Base-by-base conservation (phyloP, 1,284 basidiomycete species). In the Anthracocystis walkeri region DNA sequence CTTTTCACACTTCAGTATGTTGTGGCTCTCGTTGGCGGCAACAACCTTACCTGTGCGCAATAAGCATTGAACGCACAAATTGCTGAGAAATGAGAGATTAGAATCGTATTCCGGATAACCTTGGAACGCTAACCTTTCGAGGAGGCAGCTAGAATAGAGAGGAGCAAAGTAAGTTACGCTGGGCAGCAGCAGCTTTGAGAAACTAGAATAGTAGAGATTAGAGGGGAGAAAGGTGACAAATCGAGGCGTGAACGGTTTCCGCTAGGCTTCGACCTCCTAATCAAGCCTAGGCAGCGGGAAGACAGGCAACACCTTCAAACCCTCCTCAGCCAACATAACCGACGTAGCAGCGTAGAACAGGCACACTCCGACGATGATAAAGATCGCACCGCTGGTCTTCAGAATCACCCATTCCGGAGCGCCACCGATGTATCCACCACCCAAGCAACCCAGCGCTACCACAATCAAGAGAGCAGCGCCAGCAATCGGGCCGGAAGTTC, bases 271-370 rank as follows among this genome's bases (percentile, higher is more conserved):
- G 42, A 45, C n/a, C 27, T 11, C 40, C 58, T 65, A 77, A 11
- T 78, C 75, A 40, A 68, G 12, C 25, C 75, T 55, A 45, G 75
- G 72, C n/a, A 78, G 65, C 25, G 73, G 75, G 61, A 75, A 71
- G 46, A 78, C 75, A 35, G 72, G 75, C 16, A 79, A 42, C 11
- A 80, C n/a, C 52, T 66, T 66, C 35, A 60, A 40, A 7, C 74
- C 74, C 46, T 80, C 78, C 49, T 80, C 78, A 4, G 66, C 62
- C 27, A 79, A 53, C 65, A 80, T 66, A 20, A 77, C 71, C 8
- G 62, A 42, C 8, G 53, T 33, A 8, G 77, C 74, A 3, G 74
- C 49, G 44, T 79, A 80, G 38, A 68, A 76, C 7, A 69, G 59
- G n/a, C 44, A 7, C 20, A 79, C 18, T 6, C 76, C 76, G 14